phyloP scores from a whole-genome alignment of 371 early-diverging fungal species.

The Apophysomyces variabilis region DNA sequence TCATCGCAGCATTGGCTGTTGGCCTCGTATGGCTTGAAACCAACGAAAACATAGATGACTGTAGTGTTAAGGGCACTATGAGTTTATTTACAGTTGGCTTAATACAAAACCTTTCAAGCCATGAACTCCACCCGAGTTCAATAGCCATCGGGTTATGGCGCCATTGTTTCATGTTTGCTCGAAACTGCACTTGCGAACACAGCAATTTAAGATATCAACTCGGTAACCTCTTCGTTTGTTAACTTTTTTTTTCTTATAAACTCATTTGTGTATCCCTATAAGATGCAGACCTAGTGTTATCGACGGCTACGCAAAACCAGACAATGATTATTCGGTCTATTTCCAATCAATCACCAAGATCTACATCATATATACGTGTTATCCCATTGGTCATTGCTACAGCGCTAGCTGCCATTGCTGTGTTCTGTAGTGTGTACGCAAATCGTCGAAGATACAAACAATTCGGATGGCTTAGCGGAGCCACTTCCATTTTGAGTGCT shows the following conservation, averaged over 20 bases:
- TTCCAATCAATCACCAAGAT: slow-evolving; percentile 28
- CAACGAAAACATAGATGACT: slow-evolving; percentile 26
- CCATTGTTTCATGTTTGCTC: slow-evolving; percentile 43
- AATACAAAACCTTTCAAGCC: slow-evolving; percentile 31
- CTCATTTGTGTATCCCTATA: background rate
- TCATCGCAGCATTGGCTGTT: slow-evolving; percentile 29
- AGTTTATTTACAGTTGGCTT: slow-evolving; percentile 34
- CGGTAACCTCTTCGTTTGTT: slow-evolving; percentile 25
- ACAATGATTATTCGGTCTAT: slow-evolving; percentile 27
- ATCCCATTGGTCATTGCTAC: slow-evolving; percentile 36
- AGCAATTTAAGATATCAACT: slow-evolving; percentile 35
- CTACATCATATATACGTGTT: slow-evolving; percentile 21
- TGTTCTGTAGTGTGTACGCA: slow-evolving; percentile 28
- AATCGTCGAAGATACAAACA: slow-evolving; percentile 20
- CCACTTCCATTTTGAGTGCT: slow-evolving; percentile 18
- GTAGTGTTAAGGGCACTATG: slow-evolving; percentile 33
- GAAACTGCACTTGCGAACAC: slow-evolving; percentile 40
- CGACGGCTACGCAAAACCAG: slow-evolving; percentile 19
- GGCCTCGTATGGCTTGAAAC: slow-evolving; percentile 46
- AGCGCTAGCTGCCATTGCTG: slow-evolving; percentile 21
- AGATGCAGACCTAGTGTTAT: background rate
- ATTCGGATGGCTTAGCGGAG: slow-evolving; percentile 27
- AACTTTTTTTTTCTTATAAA: slow-evolving; percentile 9
- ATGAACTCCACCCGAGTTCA: slow-evolving; percentile 30
- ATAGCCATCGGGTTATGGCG: slow-evolving; percentile 50